These are phyloP conservation scores for Candida easanensis DNA, from an alignment of 805 yeast genomes.

Conservation along the genomic window DNA sequence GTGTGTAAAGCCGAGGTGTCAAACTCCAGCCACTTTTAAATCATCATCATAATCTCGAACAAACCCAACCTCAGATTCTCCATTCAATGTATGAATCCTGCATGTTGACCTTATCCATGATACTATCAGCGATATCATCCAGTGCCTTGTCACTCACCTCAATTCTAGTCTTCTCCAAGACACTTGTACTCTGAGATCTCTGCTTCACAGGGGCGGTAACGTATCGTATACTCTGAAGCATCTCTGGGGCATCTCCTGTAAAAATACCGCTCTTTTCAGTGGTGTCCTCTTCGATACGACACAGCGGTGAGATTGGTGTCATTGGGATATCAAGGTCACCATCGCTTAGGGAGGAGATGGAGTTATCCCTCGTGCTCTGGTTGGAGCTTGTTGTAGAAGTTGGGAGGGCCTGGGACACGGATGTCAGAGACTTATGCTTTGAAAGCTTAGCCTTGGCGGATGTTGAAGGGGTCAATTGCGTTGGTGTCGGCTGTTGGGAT, in stretches of 20 bases:
- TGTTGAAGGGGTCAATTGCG: not conserved
- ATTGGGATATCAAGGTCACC: constrained; percentile 15
- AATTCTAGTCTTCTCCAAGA: constrained; percentile 1
- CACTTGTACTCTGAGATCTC: constrained; percentile 3
- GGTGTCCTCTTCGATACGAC: constrained; percentile 24
- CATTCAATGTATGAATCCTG: constrained; percentile 20
- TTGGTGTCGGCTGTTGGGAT: constrained; percentile 1
- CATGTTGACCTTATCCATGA: constrained; percentile 16
- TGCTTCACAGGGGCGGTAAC: constrained; percentile 1
- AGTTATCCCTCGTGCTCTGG: constrained; percentile 24
- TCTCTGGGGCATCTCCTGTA: not conserved
- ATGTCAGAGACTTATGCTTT: constrained; percentile 8
- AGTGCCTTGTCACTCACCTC: constrained; percentile 17
- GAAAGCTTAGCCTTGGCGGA: constrained; percentile 4
- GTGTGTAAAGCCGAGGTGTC: not conserved
- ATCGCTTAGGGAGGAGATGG: constrained; percentile 25
- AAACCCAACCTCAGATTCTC: constrained; percentile 18
- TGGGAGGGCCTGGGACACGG: constrained; percentile 2
- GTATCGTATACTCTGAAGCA: constrained; percentile 10
- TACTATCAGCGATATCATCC: constrained; percentile 28
- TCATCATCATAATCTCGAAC: not conserved
- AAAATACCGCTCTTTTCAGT: constrained; percentile 11
- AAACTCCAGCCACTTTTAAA: not conserved
- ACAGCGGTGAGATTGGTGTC: constrained; percentile 17
- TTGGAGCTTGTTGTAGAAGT: constrained; percentile 7